phyloP scores from a whole-genome alignment of 106 monocot species.

The Dendrobium officinale region DNA sequence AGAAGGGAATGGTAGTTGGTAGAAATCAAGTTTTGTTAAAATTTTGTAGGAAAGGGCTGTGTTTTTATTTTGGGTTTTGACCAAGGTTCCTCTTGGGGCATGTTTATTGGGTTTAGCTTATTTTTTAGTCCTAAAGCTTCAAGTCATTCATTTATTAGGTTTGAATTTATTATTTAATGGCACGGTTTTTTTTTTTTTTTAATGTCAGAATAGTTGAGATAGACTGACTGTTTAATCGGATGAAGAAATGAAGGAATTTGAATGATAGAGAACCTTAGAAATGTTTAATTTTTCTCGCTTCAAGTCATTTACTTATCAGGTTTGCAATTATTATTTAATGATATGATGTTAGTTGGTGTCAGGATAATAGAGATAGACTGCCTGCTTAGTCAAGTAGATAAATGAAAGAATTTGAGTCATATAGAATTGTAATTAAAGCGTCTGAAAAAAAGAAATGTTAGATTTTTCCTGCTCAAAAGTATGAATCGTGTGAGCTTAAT shows the following conservation, averaged over 20 bases:
- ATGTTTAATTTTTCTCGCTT: not conserved
- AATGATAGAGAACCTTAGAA: not conserved
- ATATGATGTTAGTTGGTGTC: not conserved
- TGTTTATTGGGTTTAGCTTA: not conserved
- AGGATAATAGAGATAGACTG: not conserved
- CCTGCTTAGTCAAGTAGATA: not conserved
- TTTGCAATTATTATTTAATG: not conserved
- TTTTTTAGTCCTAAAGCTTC: not conserved
- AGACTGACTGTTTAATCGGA: not conserved
- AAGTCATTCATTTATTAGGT: not conserved
- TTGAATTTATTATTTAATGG: not conserved
- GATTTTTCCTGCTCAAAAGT: not conserved
- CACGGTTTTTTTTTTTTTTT: not conserved
- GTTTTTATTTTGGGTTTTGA: not conserved
- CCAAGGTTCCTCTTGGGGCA: not conserved
- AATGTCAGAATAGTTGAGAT: not conserved
- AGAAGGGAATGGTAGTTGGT: too few relatives aligned
- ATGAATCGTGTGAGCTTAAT: not conserved
- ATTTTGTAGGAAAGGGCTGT: not conserved
- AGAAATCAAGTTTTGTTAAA: not conserved
- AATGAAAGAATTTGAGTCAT: not conserved
- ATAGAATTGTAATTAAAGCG: not conserved
- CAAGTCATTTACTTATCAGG: not conserved
- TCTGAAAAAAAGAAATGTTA: not conserved
- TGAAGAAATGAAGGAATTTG: not conserved